These are phyloP conservation scores for Mycena rosella DNA, from an alignment of 768 basidiomycete genomes.

Conservation along the genomic window DNA sequence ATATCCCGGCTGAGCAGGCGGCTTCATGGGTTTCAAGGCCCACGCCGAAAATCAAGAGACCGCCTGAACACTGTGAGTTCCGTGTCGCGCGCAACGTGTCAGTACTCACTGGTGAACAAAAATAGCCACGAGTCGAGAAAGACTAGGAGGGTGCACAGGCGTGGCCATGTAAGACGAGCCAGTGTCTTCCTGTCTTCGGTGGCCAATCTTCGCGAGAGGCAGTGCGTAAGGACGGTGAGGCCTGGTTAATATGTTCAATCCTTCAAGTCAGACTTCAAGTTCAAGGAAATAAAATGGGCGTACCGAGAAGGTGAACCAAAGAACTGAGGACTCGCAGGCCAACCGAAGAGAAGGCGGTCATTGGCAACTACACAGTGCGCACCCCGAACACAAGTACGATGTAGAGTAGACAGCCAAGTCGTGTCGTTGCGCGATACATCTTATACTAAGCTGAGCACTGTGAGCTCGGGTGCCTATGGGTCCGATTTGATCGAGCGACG, in stretches of 20 bases:
- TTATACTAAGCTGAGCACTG: background rate
- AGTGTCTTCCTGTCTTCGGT: slow-evolving; percentile 12
- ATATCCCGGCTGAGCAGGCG: slow-evolving; percentile 22
- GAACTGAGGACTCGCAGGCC: slow-evolving; percentile 45
- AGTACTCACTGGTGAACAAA: slow-evolving; percentile 14
- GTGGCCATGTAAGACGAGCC: slow-evolving; percentile 11
- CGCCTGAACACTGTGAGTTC: background rate
- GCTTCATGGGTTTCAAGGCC: slow-evolving; percentile 22
- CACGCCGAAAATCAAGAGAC: slow-evolving; percentile 15
- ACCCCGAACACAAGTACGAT: no score
- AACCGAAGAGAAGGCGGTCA: slow-evolving; percentile 45
- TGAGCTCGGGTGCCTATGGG: background rate
- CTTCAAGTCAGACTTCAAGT: no score
- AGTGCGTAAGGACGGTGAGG: slow-evolving; percentile 25
- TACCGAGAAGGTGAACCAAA: slow-evolving; percentile 47
- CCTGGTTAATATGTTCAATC: no score
- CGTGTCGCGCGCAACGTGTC: background rate
- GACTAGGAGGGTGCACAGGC: slow-evolving; percentile 14
- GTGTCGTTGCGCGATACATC: background rate
- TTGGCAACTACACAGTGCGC: no score
- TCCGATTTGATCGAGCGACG: no score
- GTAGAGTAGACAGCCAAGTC: no score
- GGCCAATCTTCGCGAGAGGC: slow-evolving; percentile 9
- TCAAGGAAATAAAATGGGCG: slow-evolving; percentile 4
- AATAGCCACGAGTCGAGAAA: slow-evolving; percentile 23